Evolutionary conservation across 805 yeast genomes (phyloP), one percentile per base, ranked within the genome.

Genomic region (Starmerella stigmatis): DNA sequence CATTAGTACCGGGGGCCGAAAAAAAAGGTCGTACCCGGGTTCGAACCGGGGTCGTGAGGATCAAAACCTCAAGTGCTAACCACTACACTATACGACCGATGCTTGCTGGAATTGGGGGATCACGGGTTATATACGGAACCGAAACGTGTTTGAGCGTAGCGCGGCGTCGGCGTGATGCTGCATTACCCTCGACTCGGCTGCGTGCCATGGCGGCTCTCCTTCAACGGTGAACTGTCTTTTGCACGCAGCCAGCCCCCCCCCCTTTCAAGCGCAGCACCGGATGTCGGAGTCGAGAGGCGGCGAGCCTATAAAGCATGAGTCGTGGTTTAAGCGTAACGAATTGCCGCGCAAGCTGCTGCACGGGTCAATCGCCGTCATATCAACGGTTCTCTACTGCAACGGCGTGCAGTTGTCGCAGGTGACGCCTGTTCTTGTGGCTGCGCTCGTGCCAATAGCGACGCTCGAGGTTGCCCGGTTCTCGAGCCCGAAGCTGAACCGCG

Each of bases 301-400:
- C 20, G 21, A 15, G 12, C 17, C 30, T 15, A 15, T 22, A 10
- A 19, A 21, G 16, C 9, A 29, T 7, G 21, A 5, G 6, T 36
- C 40, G 21, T 50, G 80, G 56, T 64, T 81, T 41, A 74, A 79
- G 29, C 81, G 81, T 57, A 86, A 92, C 59, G 98, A 92, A 64
- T 68, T 92, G 15, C 94, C 94, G 4, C 74, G 98, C 57, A 92
- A 92, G 62, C 65, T 74, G 3, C 76, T 92, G 48, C 98, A 92
- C 62, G 82, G 89, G 8, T 81, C 92, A 1, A 86, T 88, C 40
- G 98, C 96, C 0, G 73, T 86, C 51, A 55, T 88, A 34, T 79
- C 96, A 2, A 63, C 92, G 31, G 80, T 73, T 56, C 65, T 85
- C 27, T 89, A 86, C 61, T 71, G 81, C 0, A 59, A 64, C 33